Percentiles rank a stretch among this genome's conserved stretches.
Conservation (phyloP, 495 filamentous ascomycete genomes). For the Mytilinidion resinicola region DNA sequence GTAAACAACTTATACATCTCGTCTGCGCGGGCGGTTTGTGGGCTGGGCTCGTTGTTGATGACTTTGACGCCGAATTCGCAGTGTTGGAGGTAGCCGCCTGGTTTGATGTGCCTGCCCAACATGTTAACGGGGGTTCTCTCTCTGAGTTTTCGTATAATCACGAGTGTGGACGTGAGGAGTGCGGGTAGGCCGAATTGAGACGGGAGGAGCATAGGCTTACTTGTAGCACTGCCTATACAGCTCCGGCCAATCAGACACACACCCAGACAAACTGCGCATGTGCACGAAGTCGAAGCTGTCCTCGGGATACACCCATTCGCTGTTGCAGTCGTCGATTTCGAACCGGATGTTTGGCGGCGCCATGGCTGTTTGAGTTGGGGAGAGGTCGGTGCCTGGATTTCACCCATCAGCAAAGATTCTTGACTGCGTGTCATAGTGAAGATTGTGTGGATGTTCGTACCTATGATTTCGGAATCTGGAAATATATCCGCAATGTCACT, state of each 20-base stretch:
- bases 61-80: slow-evolving; percentile 16
- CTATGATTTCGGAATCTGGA: slow-evolving; percentile 23
- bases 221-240: slow-evolving; percentile 20
- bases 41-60: slow-evolving; percentile 8
- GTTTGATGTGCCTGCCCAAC: slow-evolving; percentile 19
- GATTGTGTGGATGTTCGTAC: neutral
- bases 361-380: slow-evolving; percentile 21
- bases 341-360: slow-evolving; percentile 29
- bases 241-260: slow-evolving; percentile 19
- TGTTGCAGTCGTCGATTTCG: slow-evolving; percentile 28
- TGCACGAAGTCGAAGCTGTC: slow-evolving; percentile 28
- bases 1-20: slow-evolving; percentile 11
- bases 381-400: slow-evolving; percentile 21
- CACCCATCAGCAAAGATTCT: neutral
- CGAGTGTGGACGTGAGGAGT: neutral
- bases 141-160: neutral
- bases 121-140: neutral
- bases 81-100: slow-evolving; percentile 25
- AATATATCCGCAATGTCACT: slow-evolving; percentile 27
- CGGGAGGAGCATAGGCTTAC: slow-evolving; percentile 1
- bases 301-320: slow-evolving; percentile 26
- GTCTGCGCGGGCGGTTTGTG: slow-evolving; percentile 2
- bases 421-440: neutral
- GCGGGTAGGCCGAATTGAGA: neutral
- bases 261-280: slow-evolving; percentile 22